phyloP scores from a whole-genome alignment of 1,284 basidiomycete genomes.

The Vanrija pseudolonga region DNA sequence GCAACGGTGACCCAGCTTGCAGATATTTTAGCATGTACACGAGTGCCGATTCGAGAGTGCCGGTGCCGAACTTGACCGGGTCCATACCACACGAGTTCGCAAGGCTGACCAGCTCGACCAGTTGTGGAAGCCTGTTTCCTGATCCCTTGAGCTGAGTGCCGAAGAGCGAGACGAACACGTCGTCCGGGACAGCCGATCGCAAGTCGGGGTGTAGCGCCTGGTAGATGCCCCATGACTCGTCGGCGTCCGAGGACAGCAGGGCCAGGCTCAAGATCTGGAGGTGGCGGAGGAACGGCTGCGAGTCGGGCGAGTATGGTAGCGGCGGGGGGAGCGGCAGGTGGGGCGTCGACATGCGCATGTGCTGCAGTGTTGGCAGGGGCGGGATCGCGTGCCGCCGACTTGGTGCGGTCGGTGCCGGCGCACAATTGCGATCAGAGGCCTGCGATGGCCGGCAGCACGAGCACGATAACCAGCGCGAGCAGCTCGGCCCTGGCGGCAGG shows the following conservation, averaged over 20 bases:
- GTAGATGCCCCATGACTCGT: slow-evolving; percentile 37
- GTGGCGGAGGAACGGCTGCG: slow-evolving; percentile 39
- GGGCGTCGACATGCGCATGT: slow-evolving; percentile 16
- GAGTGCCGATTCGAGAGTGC: not conserved
- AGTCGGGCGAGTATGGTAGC: slow-evolving; percentile 42
- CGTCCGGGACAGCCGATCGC: slow-evolving; percentile 34
- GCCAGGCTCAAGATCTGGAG: slow-evolving; percentile 34
- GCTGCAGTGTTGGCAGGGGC: slow-evolving; percentile 10
- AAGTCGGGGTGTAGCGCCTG: slow-evolving; percentile 30
- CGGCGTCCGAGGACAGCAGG: slow-evolving; percentile 17
- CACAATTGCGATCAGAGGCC: not conserved
- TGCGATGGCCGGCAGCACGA: slow-evolving; percentile 19
- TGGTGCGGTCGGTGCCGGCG: not conserved
- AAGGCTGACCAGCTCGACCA: slow-evolving; percentile 22
- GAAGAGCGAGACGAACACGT: slow-evolving; percentile 28
- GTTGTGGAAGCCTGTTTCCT: slow-evolving; percentile 4
- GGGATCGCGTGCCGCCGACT: slow-evolving; percentile 3
- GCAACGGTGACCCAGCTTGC: too few species aligned
- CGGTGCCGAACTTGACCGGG: slow-evolving; percentile 6
- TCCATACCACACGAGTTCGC: slow-evolving; percentile 30
- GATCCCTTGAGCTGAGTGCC: slow-evolving; percentile 23
- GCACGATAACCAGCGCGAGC: slow-evolving; percentile 43
- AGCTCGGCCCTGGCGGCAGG: slow-evolving; percentile 28
- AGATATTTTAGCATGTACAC: not conserved
- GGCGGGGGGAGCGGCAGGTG: slow-evolving; percentile 39